These are phyloP conservation scores for Trichoderma asperellum DNA, from an alignment of 2,329 filamentous ascomycete species.

Conservation along the genomic window DNA sequence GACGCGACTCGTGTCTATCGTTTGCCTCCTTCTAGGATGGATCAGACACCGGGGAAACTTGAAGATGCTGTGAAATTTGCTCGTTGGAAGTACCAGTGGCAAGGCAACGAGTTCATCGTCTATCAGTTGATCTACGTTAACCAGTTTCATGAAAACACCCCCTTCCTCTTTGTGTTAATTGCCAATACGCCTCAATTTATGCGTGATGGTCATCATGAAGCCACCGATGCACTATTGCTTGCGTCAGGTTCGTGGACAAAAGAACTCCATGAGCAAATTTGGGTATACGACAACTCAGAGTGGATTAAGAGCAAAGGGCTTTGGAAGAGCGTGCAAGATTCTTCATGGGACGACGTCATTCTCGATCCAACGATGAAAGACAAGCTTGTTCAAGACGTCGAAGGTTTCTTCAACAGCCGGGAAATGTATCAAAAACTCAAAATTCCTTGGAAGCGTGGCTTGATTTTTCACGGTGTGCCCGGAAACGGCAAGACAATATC, in stretches of 20 bases:
- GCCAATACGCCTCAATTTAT: background rate
- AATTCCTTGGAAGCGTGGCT: background rate
- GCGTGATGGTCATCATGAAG: background rate
- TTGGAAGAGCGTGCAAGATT: background rate
- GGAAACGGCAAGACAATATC: background rate
- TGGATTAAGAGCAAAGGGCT: background rate
- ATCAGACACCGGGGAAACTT: background rate
- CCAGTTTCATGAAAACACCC: background rate
- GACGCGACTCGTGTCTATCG: background rate
- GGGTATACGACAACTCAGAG: background rate
- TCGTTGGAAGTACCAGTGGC: background rate
- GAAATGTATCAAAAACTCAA: background rate
- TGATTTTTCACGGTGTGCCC: background rate
- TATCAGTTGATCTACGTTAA: background rate
- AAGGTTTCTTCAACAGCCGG: background rate
- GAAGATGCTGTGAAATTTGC: background rate
- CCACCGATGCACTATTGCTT: background rate
- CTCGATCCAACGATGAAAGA: background rate
- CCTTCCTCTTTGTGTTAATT: background rate
- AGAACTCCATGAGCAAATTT: background rate
- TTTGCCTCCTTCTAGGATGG: background rate
- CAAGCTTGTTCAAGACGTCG: background rate
- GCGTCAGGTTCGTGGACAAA: background rate
- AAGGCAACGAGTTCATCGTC: background rate
- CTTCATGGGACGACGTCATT: background rate